These are phyloP conservation scores for Posidonia oceanica DNA, from an alignment of 116 monocot genomes.

Conservation along the genomic window DNA sequence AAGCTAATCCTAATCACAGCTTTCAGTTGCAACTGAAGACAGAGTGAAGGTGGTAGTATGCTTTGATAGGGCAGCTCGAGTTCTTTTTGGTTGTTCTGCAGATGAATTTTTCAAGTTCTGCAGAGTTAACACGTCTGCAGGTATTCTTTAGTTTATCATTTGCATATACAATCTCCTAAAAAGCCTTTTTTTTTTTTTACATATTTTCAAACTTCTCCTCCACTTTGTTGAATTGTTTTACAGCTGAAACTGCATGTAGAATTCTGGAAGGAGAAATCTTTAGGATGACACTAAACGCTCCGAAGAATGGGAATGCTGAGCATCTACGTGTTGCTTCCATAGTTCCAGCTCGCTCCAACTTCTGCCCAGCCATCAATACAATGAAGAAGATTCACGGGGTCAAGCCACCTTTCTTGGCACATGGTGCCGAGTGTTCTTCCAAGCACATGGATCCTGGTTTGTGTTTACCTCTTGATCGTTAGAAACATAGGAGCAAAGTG, in stretches of 20 bases:
- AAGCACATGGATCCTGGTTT: background rate
- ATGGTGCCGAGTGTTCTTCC: background rate
- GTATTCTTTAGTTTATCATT: background rate
- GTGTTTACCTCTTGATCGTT: background rate
- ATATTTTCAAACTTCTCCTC: background rate
- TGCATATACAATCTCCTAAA: background rate
- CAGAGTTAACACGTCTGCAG: slow-evolving; percentile 22
- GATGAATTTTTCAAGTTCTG: slow-evolving; percentile 53
- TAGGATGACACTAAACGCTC: slow-evolving; percentile 29
- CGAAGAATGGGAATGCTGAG: slow-evolving; percentile 57
- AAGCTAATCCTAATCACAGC: slow-evolving; percentile 11
- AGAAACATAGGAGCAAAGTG: background rate
- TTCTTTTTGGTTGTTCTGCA: slow-evolving; percentile 67
- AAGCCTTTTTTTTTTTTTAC: background rate
- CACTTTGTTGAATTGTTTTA: background rate
- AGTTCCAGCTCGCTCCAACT: slow-evolving; percentile 42
- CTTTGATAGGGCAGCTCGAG: slow-evolving; percentile 73
- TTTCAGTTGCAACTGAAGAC: slow-evolving; percentile 55
- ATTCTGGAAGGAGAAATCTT: slow-evolving; percentile 61
- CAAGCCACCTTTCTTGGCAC: background rate
- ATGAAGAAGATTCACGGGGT: slow-evolving; percentile 5
- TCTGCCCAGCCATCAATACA: slow-evolving; percentile 31
- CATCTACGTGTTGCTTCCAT: slow-evolving; percentile 45
- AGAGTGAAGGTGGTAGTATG: slow-evolving; percentile 41
- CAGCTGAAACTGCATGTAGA: slow-evolving; percentile 12